Conservation (phyloP, 305 asterid genomes). For the Fraxinus angustifolia region DNA sequence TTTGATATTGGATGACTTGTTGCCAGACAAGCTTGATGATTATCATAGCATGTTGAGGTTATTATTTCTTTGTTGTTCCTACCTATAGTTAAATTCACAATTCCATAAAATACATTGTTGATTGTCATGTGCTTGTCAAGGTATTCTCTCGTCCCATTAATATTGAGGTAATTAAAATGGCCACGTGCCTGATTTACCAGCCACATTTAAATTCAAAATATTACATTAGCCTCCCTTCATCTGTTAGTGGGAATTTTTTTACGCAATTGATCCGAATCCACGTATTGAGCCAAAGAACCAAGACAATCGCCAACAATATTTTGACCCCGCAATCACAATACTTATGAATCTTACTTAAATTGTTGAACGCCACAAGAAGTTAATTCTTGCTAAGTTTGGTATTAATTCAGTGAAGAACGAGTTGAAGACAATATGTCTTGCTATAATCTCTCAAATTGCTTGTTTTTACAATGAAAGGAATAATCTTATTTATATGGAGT, state of each 20-base stretch:
- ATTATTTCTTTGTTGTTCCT: conserved; percentile 15
- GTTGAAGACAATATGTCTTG: neutral
- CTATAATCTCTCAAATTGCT: neutral
- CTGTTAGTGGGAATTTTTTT: neutral
- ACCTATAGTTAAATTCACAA: conserved; percentile 10
- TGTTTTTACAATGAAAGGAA: neutral
- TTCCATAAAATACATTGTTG: neutral
- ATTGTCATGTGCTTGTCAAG: neutral
- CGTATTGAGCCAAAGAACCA: neutral
- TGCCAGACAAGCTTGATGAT: conserved; percentile 77
- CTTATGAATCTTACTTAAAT: too few species aligned
- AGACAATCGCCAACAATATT: neutral
- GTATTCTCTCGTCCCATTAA: neutral
- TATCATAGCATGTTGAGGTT: conserved; percentile 94
- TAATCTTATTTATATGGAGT: too few species aligned
- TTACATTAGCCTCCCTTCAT: neutral
- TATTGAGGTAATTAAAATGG: neutral
- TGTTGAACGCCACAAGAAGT: neutral
- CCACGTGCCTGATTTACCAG: neutral
- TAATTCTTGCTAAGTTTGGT: neutral
- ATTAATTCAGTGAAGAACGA: neutral
- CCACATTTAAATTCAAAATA: neutral
- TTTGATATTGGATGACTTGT: conserved; percentile 77
- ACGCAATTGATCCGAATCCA: neutral
- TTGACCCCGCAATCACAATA: neutral